Conservation (phyloP, 1,284 basidiomycete genomes). For the Apiotrichum sp. region DNA sequence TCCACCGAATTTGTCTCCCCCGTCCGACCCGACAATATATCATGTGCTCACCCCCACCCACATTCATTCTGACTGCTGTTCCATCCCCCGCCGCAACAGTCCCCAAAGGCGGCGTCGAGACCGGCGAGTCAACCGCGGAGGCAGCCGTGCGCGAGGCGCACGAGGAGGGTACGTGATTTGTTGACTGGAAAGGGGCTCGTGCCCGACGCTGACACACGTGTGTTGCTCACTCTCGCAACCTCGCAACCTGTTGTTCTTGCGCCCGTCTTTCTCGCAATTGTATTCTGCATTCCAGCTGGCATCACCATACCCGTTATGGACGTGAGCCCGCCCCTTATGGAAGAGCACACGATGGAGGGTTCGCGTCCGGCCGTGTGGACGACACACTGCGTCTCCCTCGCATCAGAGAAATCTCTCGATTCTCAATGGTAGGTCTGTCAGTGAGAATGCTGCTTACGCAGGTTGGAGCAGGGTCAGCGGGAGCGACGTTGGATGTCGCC, state of each 20-base stretch:
- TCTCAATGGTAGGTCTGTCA: constrained; percentile 20
- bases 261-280: neutral
- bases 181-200: neutral
- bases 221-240: neutral
- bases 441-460: constrained; percentile 2
- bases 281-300: neutral
- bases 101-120: constrained; percentile 43
- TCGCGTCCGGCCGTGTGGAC: constrained; percentile 21
- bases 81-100: constrained; percentile 19
- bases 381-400: constrained; percentile 22
- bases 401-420: constrained; percentile 8
- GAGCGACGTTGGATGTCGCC: constrained; percentile 26
- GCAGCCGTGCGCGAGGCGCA: constrained; percentile 43
- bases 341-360: too few relatives aligned
- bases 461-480: constrained; percentile 34
- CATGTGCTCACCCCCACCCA: too few relatives aligned
- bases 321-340: too few relatives aligned
- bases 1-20: too few relatives aligned
- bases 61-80: neutral
- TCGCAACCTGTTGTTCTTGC: neutral
- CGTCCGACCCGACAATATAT: too few relatives aligned
- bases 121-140: constrained; percentile 38
- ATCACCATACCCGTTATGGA: neutral
- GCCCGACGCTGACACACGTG: neutral
- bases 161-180: constrained; percentile 38